Evolutionary conservation across 306 rosid species (phyloP).

Genomic region (Prosopis cineraria): DNA sequence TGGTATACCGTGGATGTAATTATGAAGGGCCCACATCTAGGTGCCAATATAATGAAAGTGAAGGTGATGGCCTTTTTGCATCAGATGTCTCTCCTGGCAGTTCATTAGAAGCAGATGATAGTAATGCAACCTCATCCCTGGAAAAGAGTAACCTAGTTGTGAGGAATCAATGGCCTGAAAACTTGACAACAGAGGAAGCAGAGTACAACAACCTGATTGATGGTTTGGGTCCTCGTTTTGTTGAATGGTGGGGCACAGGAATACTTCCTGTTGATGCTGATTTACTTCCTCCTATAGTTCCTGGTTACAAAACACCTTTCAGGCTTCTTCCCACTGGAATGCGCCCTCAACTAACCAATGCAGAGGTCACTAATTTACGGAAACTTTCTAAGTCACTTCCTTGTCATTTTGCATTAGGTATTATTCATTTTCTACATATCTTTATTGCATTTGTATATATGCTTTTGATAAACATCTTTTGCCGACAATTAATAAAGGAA

Average conservation of each 20-base stretch:
- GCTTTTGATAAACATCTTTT: constrained; percentile 33
- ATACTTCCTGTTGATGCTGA: constrained; percentile 96
- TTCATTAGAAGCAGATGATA: constrained; percentile 31
- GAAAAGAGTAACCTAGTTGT: constrained; percentile 40
- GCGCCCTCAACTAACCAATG: constrained; percentile 71
- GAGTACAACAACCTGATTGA: constrained; percentile 71
- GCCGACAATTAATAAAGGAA: constrained; percentile 55
- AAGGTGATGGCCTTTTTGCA: constrained; percentile 52
- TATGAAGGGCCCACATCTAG: constrained; percentile 58
- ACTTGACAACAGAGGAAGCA: constrained; percentile 68
- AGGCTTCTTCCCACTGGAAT: constrained; percentile 87
- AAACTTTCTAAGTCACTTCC: constrained; percentile 84
- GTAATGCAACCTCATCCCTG: constrained; percentile 38
- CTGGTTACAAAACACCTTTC: constrained; percentile 82
- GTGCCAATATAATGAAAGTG: constrained; percentile 45
- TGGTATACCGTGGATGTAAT: constrained; percentile 79
- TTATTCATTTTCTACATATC: constrained; percentile 10
- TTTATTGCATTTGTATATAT: not conserved
- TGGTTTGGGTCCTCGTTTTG: constrained; percentile 90
- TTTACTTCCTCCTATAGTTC: constrained; percentile 72
- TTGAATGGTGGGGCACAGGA: constrained; percentile 96
- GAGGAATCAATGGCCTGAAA: constrained; percentile 39
- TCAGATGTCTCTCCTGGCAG: constrained; percentile 67
- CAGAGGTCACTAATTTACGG: constrained; percentile 73
- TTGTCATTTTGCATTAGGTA: constrained; percentile 96